phyloP scores from a whole-genome alignment of 345 rosid species.

The Rhizophora apiculata region DNA sequence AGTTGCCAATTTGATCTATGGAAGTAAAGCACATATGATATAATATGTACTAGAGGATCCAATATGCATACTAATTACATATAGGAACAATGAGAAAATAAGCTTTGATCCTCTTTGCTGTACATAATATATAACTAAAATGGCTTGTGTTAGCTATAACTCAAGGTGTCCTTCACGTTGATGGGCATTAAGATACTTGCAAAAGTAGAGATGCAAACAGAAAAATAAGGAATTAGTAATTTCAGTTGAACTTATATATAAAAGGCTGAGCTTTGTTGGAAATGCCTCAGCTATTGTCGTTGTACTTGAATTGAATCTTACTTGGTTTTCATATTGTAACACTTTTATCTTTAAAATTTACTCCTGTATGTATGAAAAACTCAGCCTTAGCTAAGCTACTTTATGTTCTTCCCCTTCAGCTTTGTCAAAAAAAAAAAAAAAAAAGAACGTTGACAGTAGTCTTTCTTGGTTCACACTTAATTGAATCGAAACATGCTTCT shows the following conservation, averaged over 20 bases:
- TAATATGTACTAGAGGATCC: slow-evolving; percentile 14
- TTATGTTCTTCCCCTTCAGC: too few species aligned
- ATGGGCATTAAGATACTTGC: slow-evolving; percentile 15
- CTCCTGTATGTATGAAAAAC: too few species aligned
- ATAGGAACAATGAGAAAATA: slow-evolving; percentile 36
- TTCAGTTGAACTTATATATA: slow-evolving; percentile 8
- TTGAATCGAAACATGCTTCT: too few species aligned
- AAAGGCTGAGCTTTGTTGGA: slow-evolving; percentile 31
- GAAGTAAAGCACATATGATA: slow-evolving; percentile 53
- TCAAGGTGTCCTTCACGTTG: slow-evolving; percentile 22
- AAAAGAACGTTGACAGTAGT: too few species aligned
- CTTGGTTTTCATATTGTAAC: slow-evolving; percentile 15
- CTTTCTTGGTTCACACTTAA: too few species aligned
- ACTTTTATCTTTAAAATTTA: too few species aligned
- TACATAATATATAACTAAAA: slow-evolving; percentile 60
- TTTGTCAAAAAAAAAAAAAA: too few species aligned
- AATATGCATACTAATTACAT: slow-evolving; percentile 29
- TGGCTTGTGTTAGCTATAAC: slow-evolving; percentile 35
- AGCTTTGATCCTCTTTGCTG: slow-evolving; percentile 34
- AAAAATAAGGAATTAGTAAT: slow-evolving; percentile 25
- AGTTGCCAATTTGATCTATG: slow-evolving; percentile 82
- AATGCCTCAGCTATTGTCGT: slow-evolving; percentile 22
- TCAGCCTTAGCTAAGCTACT: too few species aligned
- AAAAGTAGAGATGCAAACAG: slow-evolving; percentile 21
- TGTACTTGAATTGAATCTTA: slow-evolving; percentile 20